Conservation (phyloP, 345 rosid genomes). For the Lepidium sativum region DNA sequence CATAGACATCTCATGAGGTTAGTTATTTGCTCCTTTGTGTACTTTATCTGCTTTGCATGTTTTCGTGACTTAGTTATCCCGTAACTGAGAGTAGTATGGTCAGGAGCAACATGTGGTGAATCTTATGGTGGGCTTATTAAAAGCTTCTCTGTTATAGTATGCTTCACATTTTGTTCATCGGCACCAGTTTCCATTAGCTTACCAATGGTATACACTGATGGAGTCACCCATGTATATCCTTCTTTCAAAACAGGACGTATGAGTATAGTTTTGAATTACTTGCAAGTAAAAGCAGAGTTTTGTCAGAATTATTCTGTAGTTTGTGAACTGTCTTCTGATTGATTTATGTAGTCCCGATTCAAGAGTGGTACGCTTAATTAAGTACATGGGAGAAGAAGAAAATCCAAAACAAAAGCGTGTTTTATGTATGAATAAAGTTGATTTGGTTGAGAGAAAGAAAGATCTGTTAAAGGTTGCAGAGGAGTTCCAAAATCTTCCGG, state of each 20-base stretch:
- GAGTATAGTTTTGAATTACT: neutral
- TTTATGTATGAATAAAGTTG: slow-evolving; percentile 90
- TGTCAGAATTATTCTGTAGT: neutral
- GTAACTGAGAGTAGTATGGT: neutral
- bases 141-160: neutral
- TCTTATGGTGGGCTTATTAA: neutral
- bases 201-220: neutral
- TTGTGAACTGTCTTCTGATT: slow-evolving; percentile 4
- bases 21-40: slow-evolving; percentile 11
- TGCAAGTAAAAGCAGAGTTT: neutral
- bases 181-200: neutral
- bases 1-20: slow-evolving; percentile 82
- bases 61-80: neutral
- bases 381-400: slow-evolving; percentile 55
- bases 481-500: slow-evolving; percentile 75
- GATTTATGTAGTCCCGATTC: slow-evolving; percentile 54
- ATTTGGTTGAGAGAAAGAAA: slow-evolving; percentile 71
- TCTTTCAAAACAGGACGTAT: neutral
- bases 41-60: neutral
- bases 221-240: neutral
- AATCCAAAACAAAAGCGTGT: slow-evolving; percentile 65
- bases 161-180: neutral
- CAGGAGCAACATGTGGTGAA: neutral
- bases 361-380: slow-evolving; percentile 67
- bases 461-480: slow-evolving; percentile 63